A percentile compares a stretch with the other conserved stretches of the same genome.
Evolutionary conservation across 352 stramenopile species (phyloP).

Genomic region (Peronospora farinosa): DNA sequence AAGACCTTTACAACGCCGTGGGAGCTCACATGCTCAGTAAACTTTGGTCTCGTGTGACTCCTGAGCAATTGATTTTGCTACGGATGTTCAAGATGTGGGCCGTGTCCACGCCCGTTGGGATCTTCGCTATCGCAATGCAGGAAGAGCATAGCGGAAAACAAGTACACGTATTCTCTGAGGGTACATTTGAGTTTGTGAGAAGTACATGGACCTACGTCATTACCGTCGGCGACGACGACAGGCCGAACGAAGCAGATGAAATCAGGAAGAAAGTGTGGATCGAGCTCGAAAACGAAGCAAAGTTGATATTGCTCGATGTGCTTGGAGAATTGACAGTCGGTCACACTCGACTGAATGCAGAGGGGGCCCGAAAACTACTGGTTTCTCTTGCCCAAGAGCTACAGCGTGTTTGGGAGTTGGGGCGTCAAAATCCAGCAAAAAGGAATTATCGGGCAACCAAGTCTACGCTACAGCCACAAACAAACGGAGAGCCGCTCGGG

Average conservation of each 20-base stretch:
- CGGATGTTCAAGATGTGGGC: constrained; percentile 72
- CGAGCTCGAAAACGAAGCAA: constrained; percentile 68
- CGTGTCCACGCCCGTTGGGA: constrained; percentile 8
- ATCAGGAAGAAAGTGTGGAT: constrained; percentile 67
- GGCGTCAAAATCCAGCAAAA: constrained; percentile 19
- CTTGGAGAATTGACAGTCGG: constrained; percentile 50
- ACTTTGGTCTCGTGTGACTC: constrained; percentile 75
- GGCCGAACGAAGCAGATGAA: constrained; percentile 49
- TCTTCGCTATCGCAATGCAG: background rate
- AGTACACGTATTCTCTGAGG: constrained; percentile 7
- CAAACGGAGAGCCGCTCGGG: constrained; percentile 41
- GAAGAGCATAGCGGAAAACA: constrained; percentile 6
- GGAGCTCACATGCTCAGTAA: constrained; percentile 69
- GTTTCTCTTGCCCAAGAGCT: constrained; percentile 51
- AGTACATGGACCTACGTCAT: constrained; percentile 49
- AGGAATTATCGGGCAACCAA: constrained; percentile 10
- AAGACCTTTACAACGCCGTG: constrained; percentile 65
- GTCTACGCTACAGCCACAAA: constrained; percentile 3
- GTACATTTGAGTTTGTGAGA: constrained; percentile 49
- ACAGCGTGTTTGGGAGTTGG: constrained; percentile 47
- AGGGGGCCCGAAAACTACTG: constrained; percentile 24
- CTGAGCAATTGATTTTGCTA: constrained; percentile 72
- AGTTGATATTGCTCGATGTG: constrained; percentile 65
- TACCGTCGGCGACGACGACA: constrained; percentile 42
- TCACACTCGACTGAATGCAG: constrained; percentile 8